Conservation (phyloP, 2,329 filamentous ascomycete species). For the Plectosphaerella cucumerina region DNA sequence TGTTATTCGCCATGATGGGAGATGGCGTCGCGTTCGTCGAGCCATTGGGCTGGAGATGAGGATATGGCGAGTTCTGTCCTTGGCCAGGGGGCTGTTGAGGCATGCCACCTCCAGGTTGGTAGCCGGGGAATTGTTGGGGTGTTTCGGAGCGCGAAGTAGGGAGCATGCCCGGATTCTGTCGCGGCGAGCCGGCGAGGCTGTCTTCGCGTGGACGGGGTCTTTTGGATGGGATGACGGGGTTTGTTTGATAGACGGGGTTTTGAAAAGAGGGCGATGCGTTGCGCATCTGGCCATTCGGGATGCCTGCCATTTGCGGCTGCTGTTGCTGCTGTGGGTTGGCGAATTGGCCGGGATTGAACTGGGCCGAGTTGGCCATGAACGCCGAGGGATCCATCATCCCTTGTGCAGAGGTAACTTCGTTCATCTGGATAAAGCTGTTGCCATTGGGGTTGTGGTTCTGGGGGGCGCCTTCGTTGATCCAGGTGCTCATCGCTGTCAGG, state of each 20-base stretch:
- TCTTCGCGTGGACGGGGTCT: constrained; percentile 78
- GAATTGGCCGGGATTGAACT: constrained; percentile 56
- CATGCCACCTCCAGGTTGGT: constrained; percentile 57
- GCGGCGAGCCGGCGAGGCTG: constrained; percentile 76
- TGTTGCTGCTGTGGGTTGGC: constrained; percentile 41
- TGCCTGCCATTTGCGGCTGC: constrained; percentile 48
- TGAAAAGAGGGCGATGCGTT: constrained; percentile 77
- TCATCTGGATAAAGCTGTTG: constrained; percentile 63
- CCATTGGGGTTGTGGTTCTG: constrained; percentile 70
- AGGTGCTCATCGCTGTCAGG: constrained; percentile 62
- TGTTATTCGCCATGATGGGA: constrained; percentile 83
- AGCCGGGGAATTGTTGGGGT: constrained; percentile 75
- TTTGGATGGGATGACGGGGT: constrained; percentile 85
- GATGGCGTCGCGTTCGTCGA: constrained; percentile 86
- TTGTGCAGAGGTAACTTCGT: constrained; percentile 51
- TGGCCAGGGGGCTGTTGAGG: constrained; percentile 45
- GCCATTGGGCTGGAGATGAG: constrained; percentile 76
- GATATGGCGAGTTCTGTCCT: constrained; percentile 65
- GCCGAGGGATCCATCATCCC: constrained; percentile 63
- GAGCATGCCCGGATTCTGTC: constrained; percentile 68
- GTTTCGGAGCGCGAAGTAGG: constrained; percentile 89
- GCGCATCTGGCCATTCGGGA: constrained; percentile 82
- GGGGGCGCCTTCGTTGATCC: constrained; percentile 67
- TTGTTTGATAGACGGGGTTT: constrained; percentile 77
- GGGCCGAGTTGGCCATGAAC: constrained; percentile 56